These are phyloP conservation scores for Collariella sp. DNA, from an alignment of 495 filamentous ascomycete species.

Conservation along the genomic window DNA sequence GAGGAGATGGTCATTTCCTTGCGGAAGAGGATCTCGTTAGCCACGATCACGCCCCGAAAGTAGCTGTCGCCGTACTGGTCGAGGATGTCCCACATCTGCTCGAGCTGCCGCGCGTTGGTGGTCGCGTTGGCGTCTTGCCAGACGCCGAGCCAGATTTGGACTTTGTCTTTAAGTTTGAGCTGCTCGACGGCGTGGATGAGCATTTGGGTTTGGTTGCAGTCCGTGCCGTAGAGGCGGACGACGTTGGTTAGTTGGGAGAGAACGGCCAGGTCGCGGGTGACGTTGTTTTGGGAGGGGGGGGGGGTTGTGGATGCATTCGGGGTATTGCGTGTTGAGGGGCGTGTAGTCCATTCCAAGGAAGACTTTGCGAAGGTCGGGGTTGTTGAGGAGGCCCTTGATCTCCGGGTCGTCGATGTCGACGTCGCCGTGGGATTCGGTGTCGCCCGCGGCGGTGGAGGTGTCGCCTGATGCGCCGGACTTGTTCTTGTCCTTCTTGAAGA, in stretches of 20 bases:
- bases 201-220: slow-evolving; percentile 98
- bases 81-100: slow-evolving; percentile 72
- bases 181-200: slow-evolving; percentile 72
- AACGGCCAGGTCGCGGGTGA: slow-evolving; percentile 86
- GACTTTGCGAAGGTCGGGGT: slow-evolving; percentile 75
- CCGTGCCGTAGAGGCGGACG: slow-evolving; percentile 87
- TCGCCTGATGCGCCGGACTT: slow-evolving; percentile 11
- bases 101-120: slow-evolving; percentile 72
- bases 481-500: slow-evolving; percentile 41
- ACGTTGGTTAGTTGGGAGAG: slow-evolving; percentile 86
- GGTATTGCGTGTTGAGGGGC: slow-evolving; percentile 82
- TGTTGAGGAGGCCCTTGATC: slow-evolving; percentile 75
- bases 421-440: slow-evolving; percentile 52
- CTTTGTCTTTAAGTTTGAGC: slow-evolving; percentile 56
- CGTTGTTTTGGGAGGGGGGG: slow-evolving; percentile 83
- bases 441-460: slow-evolving; percentile 24
- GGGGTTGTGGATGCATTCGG: slow-evolving; percentile 67
- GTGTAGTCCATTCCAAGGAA: slow-evolving; percentile 98
- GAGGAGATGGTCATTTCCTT: slow-evolving; percentile 56
- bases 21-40: slow-evolving; percentile 89
- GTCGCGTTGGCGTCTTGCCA: slow-evolving; percentile 83
- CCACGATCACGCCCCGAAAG: slow-evolving; percentile 83
- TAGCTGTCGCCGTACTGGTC: slow-evolving; percentile 53
- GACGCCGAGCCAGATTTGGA: slow-evolving; percentile 93
- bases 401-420: slow-evolving; percentile 65